These are phyloP conservation scores for Kwoniella sp. DNA, from an alignment of 768 basidiomycete species.

Conservation along the genomic window DNA sequence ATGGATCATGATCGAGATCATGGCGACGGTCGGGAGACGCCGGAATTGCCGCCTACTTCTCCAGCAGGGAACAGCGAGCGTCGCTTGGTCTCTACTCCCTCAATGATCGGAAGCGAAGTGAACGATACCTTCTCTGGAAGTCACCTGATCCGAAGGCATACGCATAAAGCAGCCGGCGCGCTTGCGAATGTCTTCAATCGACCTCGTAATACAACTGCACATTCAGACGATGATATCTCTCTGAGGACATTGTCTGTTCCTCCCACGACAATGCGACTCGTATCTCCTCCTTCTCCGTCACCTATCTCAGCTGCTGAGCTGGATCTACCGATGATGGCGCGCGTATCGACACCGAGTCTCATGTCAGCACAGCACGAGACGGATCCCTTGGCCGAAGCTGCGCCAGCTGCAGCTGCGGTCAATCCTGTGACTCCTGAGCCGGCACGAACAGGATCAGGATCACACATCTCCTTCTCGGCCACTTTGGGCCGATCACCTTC, in stretches of 20 bases:
- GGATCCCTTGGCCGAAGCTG: background rate
- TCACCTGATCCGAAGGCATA: slow-evolving; percentile 14
- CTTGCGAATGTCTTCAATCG: slow-evolving; percentile 5
- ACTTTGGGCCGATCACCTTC: slow-evolving; percentile 30
- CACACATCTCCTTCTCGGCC: slow-evolving; percentile 16
- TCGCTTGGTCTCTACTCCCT: slow-evolving; percentile 9
- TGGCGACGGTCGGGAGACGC: background rate
- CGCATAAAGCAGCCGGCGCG: slow-evolving; percentile 8
- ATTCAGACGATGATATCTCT: slow-evolving; percentile 5
- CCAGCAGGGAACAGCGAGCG: slow-evolving; percentile 20
- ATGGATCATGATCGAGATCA: background rate
- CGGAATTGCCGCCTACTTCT: slow-evolving; percentile 1
- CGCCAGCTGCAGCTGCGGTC: background rate
- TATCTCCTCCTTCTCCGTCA: background rate
- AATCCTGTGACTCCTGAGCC: background rate
- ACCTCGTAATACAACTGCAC: slow-evolving; percentile 2
- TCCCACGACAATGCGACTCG: background rate
- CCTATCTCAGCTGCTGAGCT: background rate
- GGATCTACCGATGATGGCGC: slow-evolving; percentile 3
- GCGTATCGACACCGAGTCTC: slow-evolving; percentile 15
- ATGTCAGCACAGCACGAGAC: slow-evolving; percentile 12
- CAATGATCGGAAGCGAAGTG: slow-evolving; percentile 18
- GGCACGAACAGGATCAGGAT: background rate
- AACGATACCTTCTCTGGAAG: slow-evolving; percentile 16
- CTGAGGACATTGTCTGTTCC: background rate